Evolutionary conservation across 495 filamentous ascomycete species (phyloP).

Genomic region (Aspergillus ellipticus): DNA sequence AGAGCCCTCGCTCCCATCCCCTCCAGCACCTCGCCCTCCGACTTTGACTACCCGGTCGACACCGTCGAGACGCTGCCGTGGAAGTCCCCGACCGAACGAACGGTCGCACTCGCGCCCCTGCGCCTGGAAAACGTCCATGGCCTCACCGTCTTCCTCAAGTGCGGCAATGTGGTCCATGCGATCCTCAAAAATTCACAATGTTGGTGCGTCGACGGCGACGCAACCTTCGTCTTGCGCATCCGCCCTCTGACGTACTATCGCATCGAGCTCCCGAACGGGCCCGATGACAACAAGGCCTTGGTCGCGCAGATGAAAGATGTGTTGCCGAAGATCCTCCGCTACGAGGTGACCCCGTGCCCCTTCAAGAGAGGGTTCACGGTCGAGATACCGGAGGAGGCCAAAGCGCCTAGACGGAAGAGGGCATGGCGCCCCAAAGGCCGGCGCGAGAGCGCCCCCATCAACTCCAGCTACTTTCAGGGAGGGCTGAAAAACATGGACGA

Average conservation of each 20-base stretch:
- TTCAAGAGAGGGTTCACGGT: conserved; percentile 75
- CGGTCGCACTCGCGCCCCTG: conserved; percentile 73
- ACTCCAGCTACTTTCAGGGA: conserved; percentile 9
- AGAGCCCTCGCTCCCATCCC: conserved; percentile 38
- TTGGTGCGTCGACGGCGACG: conserved; percentile 85
- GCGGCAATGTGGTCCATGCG: conserved; percentile 72
- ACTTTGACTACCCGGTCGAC: conserved; percentile 48
- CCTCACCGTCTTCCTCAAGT: conserved; percentile 80
- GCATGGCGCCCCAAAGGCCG: conserved; percentile 65
- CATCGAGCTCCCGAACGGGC: conserved; percentile 71
- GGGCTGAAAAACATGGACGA: conserved; percentile 11
- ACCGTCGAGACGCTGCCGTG: conserved; percentile 60
- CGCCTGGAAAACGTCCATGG: conserved; percentile 77
- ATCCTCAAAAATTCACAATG: conserved; percentile 85
- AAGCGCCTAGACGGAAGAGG: conserved; percentile 61
- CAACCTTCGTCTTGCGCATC: conserved; percentile 78
- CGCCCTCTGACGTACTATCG: conserved; percentile 79
- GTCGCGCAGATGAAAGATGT: conserved; percentile 64
- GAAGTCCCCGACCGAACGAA: conserved; percentile 72
- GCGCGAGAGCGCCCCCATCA: conserved; percentile 35
- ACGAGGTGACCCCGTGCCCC: conserved; percentile 83
- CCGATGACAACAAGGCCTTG: conserved; percentile 53
- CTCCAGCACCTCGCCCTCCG: conserved; percentile 37
- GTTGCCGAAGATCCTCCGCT: conserved; percentile 68
- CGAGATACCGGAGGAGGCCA: conserved; percentile 65